Evolutionary conservation across 352 stramenopile species (phyloP), one percentile per base, ranked within the genome.

Genomic region (Aphanomyces stellatus): DNA sequence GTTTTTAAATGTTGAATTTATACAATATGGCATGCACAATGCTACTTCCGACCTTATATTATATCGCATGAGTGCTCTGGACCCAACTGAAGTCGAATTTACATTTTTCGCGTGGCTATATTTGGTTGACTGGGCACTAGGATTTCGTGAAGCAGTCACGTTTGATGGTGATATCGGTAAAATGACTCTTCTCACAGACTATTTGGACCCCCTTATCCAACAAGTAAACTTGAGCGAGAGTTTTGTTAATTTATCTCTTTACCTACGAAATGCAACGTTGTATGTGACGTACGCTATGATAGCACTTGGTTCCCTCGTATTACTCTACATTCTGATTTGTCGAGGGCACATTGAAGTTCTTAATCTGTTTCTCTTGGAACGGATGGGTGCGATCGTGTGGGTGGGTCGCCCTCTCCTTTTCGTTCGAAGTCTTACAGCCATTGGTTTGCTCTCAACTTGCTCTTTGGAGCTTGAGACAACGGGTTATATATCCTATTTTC

Each of bases 341-440:
- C 27, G 13, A 1, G 57, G 57, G 13, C 24, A 65, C 30, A 27
- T 51, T 15, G 57, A 65, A 19, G 57, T 37, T 13, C 17, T n/a
- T 6, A 65, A 65, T 27, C 27, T 65, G 57, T 35, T 53, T 30
- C 30, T 53, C 5, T 53, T 65, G 34, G 13, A 53, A 6, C 57
- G 57, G 1, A 24, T 65, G 4, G 57, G 57, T 15, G 57, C 28
- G 1, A 65, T 65, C 22, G 57, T 65, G 25, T 65, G 57, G 57
- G 22, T 65, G 27, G 57, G 57, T 30, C 57, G 57, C 4, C 57
- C 57, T 13, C 11, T 65, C 1, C n/a, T 65, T 1, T 34, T 65
- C 19, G 5, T 65, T 2, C 57, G 57, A 24, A 53, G 34, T 22
- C 19, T 65, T 4, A 53, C 57, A 2, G 57, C 57, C 2, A 37